Evolutionary conservation across 305 asterid genomes (phyloP).

Genomic region (Fraxinus paxiana): DNA sequence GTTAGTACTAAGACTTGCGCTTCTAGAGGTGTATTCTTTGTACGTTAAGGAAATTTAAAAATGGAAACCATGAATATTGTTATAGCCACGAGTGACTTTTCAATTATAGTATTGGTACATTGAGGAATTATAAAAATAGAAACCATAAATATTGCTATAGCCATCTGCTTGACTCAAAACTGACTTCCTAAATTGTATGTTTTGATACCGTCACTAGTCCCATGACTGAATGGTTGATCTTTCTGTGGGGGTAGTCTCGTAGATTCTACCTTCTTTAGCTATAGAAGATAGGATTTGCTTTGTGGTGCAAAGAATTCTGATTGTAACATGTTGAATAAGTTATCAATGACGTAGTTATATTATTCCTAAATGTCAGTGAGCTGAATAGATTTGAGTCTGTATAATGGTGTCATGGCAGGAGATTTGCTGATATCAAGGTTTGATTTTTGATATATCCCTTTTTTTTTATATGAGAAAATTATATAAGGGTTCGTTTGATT

Average conservation of each 20-base stretch:
- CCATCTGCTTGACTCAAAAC: background rate
- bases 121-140: background rate
- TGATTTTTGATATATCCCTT: background rate
- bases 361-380: background rate
- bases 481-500: too few relatives aligned
- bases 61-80: background rate
- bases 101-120: background rate
- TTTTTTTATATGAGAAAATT: background rate
- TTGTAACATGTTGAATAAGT: background rate
- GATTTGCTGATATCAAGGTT: background rate
- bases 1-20: background rate
- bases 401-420: background rate
- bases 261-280: background rate
- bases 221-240: background rate
- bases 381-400: background rate
- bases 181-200: background rate
- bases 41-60: background rate
- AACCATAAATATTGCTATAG: background rate
- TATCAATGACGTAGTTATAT: background rate
- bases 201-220: background rate
- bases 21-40: background rate
- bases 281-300: background rate
- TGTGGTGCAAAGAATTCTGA: background rate
- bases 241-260: background rate
- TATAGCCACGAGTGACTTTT: background rate